A percentile compares a stretch with the other conserved stretches of the same genome.
Conservation (phyloP, 208 protist species). For the Wallacemonas collosoma region DNA sequence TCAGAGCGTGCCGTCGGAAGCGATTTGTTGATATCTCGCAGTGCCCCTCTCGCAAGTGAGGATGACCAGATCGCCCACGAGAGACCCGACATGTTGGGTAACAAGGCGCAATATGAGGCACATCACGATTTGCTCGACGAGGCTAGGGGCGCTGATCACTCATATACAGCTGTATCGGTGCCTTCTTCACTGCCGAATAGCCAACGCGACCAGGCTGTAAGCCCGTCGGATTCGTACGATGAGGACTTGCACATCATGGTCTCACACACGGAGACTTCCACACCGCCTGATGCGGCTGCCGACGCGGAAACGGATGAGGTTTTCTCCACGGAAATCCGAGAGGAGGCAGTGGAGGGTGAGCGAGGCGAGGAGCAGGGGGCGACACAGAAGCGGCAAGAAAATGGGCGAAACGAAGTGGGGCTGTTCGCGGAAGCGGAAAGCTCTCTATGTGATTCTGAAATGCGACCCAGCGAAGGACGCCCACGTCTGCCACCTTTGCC, state of each 20-base stretch:
- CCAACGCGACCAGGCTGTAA: not conserved
- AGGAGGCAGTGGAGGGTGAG: not conserved
- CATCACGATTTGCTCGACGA: not conserved
- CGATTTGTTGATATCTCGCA: too few relatives aligned
- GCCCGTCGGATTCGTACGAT: not conserved
- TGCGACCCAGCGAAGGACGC: not conserved
- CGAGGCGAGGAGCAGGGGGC: not conserved
- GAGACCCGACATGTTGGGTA: not conserved
- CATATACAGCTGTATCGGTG: not conserved
- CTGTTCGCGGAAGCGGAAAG: not conserved
- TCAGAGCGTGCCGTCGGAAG: too few relatives aligned
- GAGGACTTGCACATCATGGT: conserved; percentile 1
- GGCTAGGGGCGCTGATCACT: not conserved
- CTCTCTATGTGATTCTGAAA: not conserved
- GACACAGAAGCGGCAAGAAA: not conserved
- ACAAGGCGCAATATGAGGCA: not conserved
- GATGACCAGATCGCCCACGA: not conserved
- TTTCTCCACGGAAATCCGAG: not conserved
- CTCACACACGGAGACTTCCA: not conserved
- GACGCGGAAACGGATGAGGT: not conserved
- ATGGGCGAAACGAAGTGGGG: not conserved
- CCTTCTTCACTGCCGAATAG: not conserved
- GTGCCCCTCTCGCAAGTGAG: not conserved
- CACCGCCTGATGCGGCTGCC: not conserved
- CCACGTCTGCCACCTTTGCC: conserved; percentile 9